phyloP scores from a whole-genome alignment of 1,284 basidiomycete genomes.

The Apiotrichum gamsii region DNA sequence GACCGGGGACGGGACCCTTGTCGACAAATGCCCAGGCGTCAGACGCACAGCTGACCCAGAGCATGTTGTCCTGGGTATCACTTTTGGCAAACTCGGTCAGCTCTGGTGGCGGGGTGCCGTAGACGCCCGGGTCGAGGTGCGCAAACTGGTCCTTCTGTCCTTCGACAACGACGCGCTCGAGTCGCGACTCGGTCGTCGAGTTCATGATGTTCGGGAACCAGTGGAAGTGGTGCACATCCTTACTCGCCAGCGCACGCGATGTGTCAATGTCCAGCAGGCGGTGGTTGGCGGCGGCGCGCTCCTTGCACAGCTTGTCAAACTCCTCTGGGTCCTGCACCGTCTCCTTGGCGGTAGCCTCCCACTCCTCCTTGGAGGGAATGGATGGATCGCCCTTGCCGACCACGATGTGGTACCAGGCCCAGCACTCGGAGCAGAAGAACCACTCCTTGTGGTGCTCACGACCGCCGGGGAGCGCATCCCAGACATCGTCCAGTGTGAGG shows the following conservation, averaged over 20 bases:
- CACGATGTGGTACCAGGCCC: conserved; percentile 33
- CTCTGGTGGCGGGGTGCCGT: background rate
- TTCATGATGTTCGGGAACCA: conserved; percentile 19
- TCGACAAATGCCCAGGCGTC: conserved; percentile 33
- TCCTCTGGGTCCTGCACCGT: background rate
- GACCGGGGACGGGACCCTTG: conserved; percentile 29
- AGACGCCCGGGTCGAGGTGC: conserved; percentile 19
- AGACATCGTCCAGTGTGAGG: conserved; percentile 23
- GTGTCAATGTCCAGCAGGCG: background rate
- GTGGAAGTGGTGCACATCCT: conserved; percentile 27
- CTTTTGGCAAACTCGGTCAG: conserved; percentile 1
- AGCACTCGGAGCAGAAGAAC: conserved; percentile 41
- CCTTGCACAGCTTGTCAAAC: background rate
- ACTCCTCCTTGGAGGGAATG: conserved; percentile 22
- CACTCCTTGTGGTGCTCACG: conserved; percentile 22
- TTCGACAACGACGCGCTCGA: conserved; percentile 26
- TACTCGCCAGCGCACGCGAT: conserved; percentile 8
- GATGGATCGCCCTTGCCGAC: conserved; percentile 10
- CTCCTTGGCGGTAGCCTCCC: conserved; percentile 7
- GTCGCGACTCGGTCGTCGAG: conserved; percentile 9
- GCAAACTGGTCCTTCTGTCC: conserved; percentile 28
- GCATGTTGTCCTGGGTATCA: background rate
- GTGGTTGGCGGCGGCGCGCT: conserved; percentile 8
- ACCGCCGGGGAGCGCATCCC: conserved; percentile 33
- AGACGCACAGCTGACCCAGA: conserved; percentile 31